phyloP scores from a whole-genome alignment of 768 basidiomycete species.

The Mycena chlorophos region DNA sequence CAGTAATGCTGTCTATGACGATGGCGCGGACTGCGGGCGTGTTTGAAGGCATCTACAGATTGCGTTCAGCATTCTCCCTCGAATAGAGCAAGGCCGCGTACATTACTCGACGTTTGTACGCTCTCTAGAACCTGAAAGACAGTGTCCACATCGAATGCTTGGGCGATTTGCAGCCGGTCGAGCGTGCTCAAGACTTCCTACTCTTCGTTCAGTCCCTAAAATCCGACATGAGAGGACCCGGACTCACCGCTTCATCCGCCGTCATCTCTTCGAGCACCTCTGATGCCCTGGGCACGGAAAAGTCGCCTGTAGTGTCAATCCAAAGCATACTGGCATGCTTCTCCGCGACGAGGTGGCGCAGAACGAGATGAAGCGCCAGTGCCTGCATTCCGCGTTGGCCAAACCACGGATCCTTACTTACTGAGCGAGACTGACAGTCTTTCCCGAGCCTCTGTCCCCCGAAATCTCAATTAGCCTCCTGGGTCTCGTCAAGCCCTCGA shows the following conservation, averaged over 20 bases:
- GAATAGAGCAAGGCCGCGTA: conserved; percentile 24
- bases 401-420: too few species aligned
- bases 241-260: conserved; percentile 25
- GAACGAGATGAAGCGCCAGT: conserved; percentile 57
- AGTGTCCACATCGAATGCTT: conserved; percentile 59
- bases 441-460: conserved; percentile 64
- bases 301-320: conserved; percentile 74
- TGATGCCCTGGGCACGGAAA: conserved; percentile 51
- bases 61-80: conserved; percentile 1
- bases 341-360: conserved; percentile 49
- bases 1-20: conserved; percentile 66
- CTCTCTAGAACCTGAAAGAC: conserved; percentile 52
- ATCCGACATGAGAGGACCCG: neutral
- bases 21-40: conserved; percentile 41
- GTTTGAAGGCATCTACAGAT: conserved; percentile 18
- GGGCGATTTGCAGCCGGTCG: conserved; percentile 58
- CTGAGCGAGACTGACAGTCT: conserved; percentile 63
- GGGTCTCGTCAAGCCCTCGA: conserved; percentile 47
- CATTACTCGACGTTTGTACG: conserved; percentile 33
- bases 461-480: conserved; percentile 66
- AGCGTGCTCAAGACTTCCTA: conserved; percentile 37
- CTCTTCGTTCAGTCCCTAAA: conserved; percentile 8
- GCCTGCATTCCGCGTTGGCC: conserved; percentile 39
- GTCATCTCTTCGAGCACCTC: conserved; percentile 35
- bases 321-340: conserved; percentile 50